Percentiles rank a stretch among this genome's conserved stretches.
Conservation (phyloP, 2,329 filamentous ascomycete species). For the Diaporthe citriasiana region DNA sequence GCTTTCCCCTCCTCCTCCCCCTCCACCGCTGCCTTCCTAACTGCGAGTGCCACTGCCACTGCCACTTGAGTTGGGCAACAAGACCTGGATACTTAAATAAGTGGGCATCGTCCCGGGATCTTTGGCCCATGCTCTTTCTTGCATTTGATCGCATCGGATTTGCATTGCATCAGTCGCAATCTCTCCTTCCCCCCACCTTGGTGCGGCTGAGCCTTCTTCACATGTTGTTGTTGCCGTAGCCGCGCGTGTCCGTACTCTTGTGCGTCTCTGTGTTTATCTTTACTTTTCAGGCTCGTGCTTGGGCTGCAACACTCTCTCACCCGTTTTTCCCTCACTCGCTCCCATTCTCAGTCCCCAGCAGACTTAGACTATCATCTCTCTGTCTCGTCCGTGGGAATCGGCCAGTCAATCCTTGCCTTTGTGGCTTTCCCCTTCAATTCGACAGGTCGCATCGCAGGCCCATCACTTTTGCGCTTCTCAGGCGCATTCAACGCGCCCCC, state of each 20-base stretch:
- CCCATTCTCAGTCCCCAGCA: constrained; percentile 17
- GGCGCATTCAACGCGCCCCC: constrained; percentile 23
- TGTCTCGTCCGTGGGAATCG: constrained; percentile 25
- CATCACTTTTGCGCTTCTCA: constrained; percentile 25
- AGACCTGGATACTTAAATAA: constrained; percentile 26
- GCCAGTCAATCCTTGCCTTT: constrained; percentile 18
- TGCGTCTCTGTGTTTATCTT: constrained; percentile 22
- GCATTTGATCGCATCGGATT: constrained; percentile 38
- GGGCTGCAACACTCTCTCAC: constrained; percentile 23
- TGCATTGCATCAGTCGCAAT: constrained; percentile 37
- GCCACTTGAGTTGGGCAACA: background rate
- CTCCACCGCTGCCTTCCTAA: background rate
- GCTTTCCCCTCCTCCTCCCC: background rate
- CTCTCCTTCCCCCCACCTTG: constrained; percentile 28
- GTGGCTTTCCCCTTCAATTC: constrained; percentile 28
- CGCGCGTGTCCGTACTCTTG: constrained; percentile 26
- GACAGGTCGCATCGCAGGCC: constrained; percentile 35
- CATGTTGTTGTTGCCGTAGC: constrained; percentile 36
- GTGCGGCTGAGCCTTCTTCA: constrained; percentile 39
- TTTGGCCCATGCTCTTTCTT: constrained; percentile 32
- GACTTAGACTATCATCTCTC: constrained; percentile 25
- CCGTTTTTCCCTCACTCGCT: constrained; percentile 13
- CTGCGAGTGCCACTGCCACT: background rate
- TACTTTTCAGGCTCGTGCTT: constrained; percentile 30
- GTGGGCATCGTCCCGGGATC: constrained; percentile 25